These are phyloP conservation scores for Kingdonia uniflora DNA, from an alignment of 164 flowering plant species.

Conservation along the genomic window DNA sequence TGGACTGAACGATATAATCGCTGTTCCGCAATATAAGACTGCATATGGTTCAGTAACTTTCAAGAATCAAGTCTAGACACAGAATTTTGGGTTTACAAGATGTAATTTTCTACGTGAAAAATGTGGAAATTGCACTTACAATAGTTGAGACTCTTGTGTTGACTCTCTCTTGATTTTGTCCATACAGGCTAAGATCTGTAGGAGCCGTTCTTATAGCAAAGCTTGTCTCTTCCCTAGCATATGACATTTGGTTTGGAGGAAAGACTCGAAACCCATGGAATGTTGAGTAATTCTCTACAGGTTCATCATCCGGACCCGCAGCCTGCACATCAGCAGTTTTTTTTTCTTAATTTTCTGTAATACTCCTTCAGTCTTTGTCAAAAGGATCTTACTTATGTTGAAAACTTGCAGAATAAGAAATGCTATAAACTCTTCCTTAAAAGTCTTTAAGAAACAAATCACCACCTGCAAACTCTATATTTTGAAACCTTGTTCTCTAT, in stretches of 20 bases:
- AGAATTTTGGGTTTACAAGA: slow-evolving; percentile 94
- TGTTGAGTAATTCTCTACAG: slow-evolving; percentile 79
- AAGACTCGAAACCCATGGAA: slow-evolving; percentile 97
- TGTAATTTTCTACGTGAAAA: slow-evolving; percentile 21
- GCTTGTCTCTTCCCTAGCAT: slow-evolving; percentile 80
- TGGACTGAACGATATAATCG: slow-evolving; percentile 83
- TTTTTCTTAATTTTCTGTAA: slow-evolving; percentile 1
- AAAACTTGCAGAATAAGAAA: too few species aligned
- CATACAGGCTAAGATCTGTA: slow-evolving; percentile 61
- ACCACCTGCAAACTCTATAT: too few species aligned
- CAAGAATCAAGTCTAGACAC: slow-evolving; percentile 67
- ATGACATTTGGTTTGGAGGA: slow-evolving; percentile 98
- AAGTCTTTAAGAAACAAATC: too few species aligned
- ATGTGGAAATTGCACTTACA: not conserved
- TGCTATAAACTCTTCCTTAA: too few species aligned
- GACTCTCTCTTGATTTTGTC: too few species aligned
- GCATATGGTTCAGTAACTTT: slow-evolving; percentile 89
- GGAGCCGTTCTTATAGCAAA: slow-evolving; percentile 90
- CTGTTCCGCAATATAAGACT: slow-evolving; percentile 73
- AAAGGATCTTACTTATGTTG: too few species aligned
- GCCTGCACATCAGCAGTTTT: slow-evolving; percentile 92
- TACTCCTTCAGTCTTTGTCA: not conserved
- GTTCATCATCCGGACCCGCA: slow-evolving; percentile 97
- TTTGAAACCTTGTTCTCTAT: too few species aligned
- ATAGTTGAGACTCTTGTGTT: not conserved